Base-by-base conservation (phyloP, 257 asterid species). In the Perilla frutescens region DNA sequence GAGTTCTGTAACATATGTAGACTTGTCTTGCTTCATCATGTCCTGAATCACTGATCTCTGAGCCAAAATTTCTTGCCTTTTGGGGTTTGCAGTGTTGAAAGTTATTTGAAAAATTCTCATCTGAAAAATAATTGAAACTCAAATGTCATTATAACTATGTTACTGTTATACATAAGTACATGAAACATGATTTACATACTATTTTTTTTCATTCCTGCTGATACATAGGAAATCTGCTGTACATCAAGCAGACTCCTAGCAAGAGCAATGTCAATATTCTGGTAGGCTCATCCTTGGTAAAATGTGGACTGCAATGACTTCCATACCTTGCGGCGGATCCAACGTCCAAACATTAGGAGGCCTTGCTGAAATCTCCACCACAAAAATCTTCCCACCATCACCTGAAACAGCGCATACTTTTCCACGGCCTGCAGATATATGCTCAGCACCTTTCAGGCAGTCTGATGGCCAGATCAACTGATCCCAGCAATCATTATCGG, bases 401-500 rank as follows among this genome's bases (percentile, higher is more conserved):
- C 40, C 79, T 26, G 84, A 73, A 54, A 85, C 91, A 0, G 74
- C 89, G 65, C 95, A 89, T 55, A 91, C 80, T 79, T 83, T 76
- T 56, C 95, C 95, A 20, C 86, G 34, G 3, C 86, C 81, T 3
- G 82, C 91, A 31, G 86, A 72, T 53, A 91, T 76, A 26, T 85
- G 88, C 73, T 85, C 86, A 53, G 89, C 95, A 5, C 93, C 91
- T 81, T 72, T 84, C 68, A 91, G 78, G 39, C 50, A 9, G 57
- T 83, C 88, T 4, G 77, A 77, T 3, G 81, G 76, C 77, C 65
- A 83, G 13, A 86, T 76, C 68, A 91, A 3, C 78, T 64, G 79
- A 9, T 84, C 88, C 97, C 97, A 89, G 3, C 68, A 11, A 76
- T 91, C 96, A 49, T 32, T 62, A 53, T 83, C 93, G 3, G 48